phyloP scores from a whole-genome alignment of 2,329 filamentous ascomycete genomes.

The Epicoccum sorghinum region DNA sequence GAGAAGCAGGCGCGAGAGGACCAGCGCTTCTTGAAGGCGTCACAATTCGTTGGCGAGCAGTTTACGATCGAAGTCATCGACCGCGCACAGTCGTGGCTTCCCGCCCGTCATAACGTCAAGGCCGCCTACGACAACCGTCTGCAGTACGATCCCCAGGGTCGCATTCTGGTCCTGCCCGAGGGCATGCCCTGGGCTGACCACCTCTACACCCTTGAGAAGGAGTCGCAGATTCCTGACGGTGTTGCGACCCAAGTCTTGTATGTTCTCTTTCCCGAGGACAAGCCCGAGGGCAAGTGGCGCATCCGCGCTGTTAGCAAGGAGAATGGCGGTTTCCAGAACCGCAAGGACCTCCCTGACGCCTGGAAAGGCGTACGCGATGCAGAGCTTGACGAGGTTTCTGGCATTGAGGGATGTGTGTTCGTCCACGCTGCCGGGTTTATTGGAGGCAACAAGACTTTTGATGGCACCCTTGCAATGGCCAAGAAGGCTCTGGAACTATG shows the following conservation, averaged over 20 bases:
- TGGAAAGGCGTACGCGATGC: slow-evolving; percentile 93
- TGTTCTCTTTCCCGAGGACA: slow-evolving; percentile 86
- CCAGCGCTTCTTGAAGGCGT: slow-evolving; percentile 76
- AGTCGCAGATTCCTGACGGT: slow-evolving; percentile 48
- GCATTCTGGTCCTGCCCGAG: slow-evolving; percentile 78
- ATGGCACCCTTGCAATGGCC: slow-evolving; percentile 87
- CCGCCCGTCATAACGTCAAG: slow-evolving; percentile 79
- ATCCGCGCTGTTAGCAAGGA: slow-evolving; percentile 88
- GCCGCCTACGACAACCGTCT: slow-evolving; percentile 73
- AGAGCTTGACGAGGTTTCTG: slow-evolving; percentile 75
- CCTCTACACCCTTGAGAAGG: slow-evolving; percentile 82
- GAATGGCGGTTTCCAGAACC: slow-evolving; percentile 86
- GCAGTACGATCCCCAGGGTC: slow-evolving; percentile 73
- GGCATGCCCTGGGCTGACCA: slow-evolving; percentile 96
- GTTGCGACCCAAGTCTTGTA: slow-evolving; percentile 72
- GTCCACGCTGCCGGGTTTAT: slow-evolving; percentile 96
- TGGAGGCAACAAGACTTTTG: slow-evolving; percentile 89
- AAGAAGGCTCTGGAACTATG: slow-evolving; percentile 67
- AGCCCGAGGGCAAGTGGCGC: slow-evolving; percentile 82
- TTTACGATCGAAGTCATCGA: slow-evolving; percentile 83
- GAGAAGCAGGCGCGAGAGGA: slow-evolving; percentile 75
- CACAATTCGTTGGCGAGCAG: slow-evolving; percentile 83
- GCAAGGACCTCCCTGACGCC: slow-evolving; percentile 85
- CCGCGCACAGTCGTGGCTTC: slow-evolving; percentile 80
- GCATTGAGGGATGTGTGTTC: slow-evolving; percentile 80